These are phyloP conservation scores for Dentipellis fragilis DNA, from an alignment of 768 basidiomycete species.

Conservation along the genomic window DNA sequence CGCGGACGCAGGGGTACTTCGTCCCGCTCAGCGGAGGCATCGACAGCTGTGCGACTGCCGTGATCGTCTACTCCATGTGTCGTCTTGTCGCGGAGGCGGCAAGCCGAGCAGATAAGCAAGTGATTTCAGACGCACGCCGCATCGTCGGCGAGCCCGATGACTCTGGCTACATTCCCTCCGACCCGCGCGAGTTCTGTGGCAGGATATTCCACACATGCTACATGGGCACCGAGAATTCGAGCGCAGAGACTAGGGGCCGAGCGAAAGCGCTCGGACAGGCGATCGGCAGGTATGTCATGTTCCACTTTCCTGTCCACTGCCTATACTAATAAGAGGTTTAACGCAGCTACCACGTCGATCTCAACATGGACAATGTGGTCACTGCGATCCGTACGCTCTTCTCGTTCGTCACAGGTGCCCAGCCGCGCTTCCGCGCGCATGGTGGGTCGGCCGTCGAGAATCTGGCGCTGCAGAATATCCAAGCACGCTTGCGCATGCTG, in stretches of 20 bases:
- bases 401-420: constrained; percentile 63
- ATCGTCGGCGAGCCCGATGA: constrained; percentile 78
- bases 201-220: constrained; percentile 96
- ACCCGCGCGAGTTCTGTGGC: constrained; percentile 77
- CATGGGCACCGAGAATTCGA: constrained; percentile 98
- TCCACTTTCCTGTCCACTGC: background rate
- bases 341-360: constrained; percentile 79
- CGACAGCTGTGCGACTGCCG: constrained; percentile 93
- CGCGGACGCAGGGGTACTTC: constrained; percentile 90
- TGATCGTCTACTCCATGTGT: constrained; percentile 96
- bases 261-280: constrained; percentile 82
- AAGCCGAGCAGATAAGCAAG: constrained; percentile 63
- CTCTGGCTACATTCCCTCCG: constrained; percentile 76
- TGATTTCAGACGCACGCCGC: constrained; percentile 83
- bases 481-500: constrained; percentile 92
- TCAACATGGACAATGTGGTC: constrained; percentile 94
- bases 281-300: constrained; percentile 72
- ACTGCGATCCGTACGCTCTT: constrained; percentile 80
- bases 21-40: constrained; percentile 93
- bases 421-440: constrained; percentile 72
- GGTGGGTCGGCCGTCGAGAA: constrained; percentile 88
- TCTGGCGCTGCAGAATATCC: constrained; percentile 94
- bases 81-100: constrained; percentile 79
- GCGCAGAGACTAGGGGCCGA: constrained; percentile 69
- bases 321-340: background rate